Percentiles rank a stretch among this genome's conserved stretches.
phyloP scores from a whole-genome alignment of 2,329 filamentous ascomycete species.

The Diaporthe australafricana region DNA sequence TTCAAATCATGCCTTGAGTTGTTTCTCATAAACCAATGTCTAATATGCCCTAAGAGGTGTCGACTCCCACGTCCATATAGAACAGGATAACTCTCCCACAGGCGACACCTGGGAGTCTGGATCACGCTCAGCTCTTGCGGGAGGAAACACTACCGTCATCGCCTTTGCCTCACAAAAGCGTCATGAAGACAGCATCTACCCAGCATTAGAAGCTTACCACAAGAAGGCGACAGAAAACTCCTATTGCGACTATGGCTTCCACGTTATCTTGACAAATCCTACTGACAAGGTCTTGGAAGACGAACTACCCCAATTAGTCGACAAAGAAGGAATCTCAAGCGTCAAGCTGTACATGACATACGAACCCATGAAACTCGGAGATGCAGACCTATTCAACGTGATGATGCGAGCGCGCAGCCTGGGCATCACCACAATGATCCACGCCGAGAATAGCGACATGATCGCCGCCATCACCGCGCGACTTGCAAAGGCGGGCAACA shows the following conservation, averaged over 20 bases:
- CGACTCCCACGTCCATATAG: constrained; percentile 52
- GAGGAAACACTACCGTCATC: constrained; percentile 68
- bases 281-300: constrained; percentile 53
- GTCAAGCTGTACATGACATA: constrained; percentile 62
- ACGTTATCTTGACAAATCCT: constrained; percentile 62
- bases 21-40: not conserved
- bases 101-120: constrained; percentile 54
- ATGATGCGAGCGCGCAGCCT: constrained; percentile 52
- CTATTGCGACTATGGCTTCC: constrained; percentile 69
- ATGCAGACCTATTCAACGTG: constrained; percentile 54
- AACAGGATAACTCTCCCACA: constrained; percentile 47
- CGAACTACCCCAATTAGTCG: constrained; percentile 53
- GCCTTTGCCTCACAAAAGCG: constrained; percentile 66
- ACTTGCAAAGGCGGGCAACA: constrained; percentile 34
- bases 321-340: constrained; percentile 50
- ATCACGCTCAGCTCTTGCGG: constrained; percentile 64
- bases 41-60: constrained; percentile 45
- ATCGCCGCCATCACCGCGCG: constrained; percentile 52
- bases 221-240: constrained; percentile 32
- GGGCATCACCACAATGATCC: constrained; percentile 61
- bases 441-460: constrained; percentile 60
- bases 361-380: constrained; percentile 52
- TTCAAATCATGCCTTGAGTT: accelerated
- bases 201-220: constrained; percentile 33
- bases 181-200: constrained; percentile 53